These are phyloP conservation scores for Fusarium oligoseptatum DNA, from an alignment of 2,329 filamentous ascomycete species.

Conservation along the genomic window DNA sequence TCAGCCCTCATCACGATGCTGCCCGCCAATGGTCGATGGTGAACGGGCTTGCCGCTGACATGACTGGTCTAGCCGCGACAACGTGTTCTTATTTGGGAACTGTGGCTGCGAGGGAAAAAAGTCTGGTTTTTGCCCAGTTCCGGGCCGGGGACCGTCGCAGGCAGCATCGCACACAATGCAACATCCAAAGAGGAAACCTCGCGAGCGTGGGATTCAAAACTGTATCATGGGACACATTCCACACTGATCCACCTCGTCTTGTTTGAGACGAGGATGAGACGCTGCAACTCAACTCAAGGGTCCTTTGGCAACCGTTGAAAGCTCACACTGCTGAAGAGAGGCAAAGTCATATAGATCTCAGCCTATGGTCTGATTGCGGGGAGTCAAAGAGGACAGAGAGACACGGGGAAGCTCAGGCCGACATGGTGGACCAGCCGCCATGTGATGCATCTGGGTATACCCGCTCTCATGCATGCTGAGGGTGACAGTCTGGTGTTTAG, in stretches of 20 bases:
- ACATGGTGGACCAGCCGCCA: conserved; percentile 21
- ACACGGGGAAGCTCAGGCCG: conserved; percentile 36
- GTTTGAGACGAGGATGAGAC: conserved; percentile 7
- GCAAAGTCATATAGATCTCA: conserved; percentile 29
- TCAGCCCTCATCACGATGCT: conserved; percentile 29
- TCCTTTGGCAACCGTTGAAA: conserved; percentile 6
- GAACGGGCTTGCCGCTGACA: conserved; percentile 30
- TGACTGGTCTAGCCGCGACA: conserved; percentile 27
- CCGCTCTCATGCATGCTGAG: conserved; percentile 39
- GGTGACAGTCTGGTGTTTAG: conserved; percentile 16
- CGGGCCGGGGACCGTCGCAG: conserved; percentile 26
- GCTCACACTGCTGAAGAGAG: conserved; percentile 20
- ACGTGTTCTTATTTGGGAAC: conserved; percentile 33
- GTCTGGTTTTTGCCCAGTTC: conserved; percentile 15
- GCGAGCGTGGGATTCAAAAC: conserved; percentile 14
- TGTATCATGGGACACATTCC: conserved; percentile 23
- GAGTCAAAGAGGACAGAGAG: conserved; percentile 12
- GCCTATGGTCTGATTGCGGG: conserved; percentile 37
- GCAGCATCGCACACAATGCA: conserved; percentile 2
- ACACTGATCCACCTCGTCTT: conserved; percentile 18
- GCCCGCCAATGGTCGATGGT: conserved; percentile 26
- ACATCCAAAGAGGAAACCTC: conserved; percentile 26
- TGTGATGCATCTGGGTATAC: conserved; percentile 40
- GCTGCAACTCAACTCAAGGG: conserved; percentile 15
- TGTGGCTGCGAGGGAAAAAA: conserved; percentile 22